Conservation (phyloP, 345 rosid species). For the Pugionium cornutum region DNA sequence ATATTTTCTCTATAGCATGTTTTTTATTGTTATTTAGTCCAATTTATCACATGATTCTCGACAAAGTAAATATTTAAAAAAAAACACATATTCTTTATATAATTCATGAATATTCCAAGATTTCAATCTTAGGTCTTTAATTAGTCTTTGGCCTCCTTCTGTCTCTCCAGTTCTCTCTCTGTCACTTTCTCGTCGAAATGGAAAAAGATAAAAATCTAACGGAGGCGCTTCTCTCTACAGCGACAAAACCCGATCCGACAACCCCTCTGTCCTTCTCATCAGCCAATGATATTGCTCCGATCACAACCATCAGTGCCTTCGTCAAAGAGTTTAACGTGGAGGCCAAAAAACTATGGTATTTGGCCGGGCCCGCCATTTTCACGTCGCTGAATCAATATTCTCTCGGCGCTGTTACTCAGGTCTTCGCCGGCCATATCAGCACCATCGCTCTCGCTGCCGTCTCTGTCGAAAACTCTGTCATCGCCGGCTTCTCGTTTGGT, state of each 20-base stretch:
- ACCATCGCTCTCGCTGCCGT: constrained; percentile 78
- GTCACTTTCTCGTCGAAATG: constrained; percentile 34
- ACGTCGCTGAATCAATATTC: constrained; percentile 80
- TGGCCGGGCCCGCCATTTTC: constrained; percentile 95
- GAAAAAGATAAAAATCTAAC: constrained; percentile 29
- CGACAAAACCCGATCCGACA: constrained; percentile 19
- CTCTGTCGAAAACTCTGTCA: constrained; percentile 84
- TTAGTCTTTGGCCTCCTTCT: constrained; percentile 17
- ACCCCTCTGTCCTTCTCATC: constrained; percentile 31
- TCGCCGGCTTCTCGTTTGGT: constrained; percentile 94
- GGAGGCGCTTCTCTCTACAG: constrained; percentile 46
- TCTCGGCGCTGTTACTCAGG: constrained; percentile 87
- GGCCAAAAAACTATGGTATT: constrained; percentile 72
- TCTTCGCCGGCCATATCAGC: constrained; percentile 75
- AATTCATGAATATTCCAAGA: constrained; percentile 24
- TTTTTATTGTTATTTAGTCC: too few relatives aligned
- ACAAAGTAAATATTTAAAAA: too few relatives aligned
- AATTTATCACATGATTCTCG: too few relatives aligned
- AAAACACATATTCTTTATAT: constrained; percentile 11
- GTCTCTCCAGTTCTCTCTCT: constrained; percentile 15
- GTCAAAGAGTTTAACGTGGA: constrained; percentile 55
- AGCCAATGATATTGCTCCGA: constrained; percentile 38
- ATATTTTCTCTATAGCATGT: too few relatives aligned
- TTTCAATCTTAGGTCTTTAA: constrained; percentile 21
- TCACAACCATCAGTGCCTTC: constrained; percentile 48